Evolutionary conservation across 1,284 basidiomycete species (phyloP).

Genomic region (Microbotryum saponariae): DNA sequence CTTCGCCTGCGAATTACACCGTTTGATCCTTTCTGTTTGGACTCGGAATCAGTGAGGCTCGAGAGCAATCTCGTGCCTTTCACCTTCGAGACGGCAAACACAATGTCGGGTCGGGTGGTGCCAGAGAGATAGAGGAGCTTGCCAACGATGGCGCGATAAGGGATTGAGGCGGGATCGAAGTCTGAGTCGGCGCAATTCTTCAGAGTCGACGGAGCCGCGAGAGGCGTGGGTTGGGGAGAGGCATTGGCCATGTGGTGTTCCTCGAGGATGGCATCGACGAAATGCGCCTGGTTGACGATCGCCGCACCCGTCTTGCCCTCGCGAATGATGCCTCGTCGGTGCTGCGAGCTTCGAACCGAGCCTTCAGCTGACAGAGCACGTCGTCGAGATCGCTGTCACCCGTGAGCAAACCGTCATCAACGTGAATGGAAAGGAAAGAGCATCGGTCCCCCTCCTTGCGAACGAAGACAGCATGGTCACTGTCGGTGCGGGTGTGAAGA

Average conservation of each 20-base stretch:
- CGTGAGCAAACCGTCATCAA: background rate
- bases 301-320: conserved; percentile 9
- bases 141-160: conserved; percentile 42
- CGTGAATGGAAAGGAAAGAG: no score
- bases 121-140: conserved; percentile 45
- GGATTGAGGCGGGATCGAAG: background rate
- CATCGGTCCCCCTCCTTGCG: background rate
- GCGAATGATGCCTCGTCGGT: background rate
- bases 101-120: conserved; percentile 45
- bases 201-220: conserved; percentile 5
- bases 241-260: conserved; percentile 41
- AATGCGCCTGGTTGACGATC: conserved; percentile 39
- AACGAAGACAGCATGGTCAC: background rate
- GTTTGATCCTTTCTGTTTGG: no score
- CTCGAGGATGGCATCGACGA: conserved; percentile 41
- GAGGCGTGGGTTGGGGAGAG: conserved; percentile 8
- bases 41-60: no score
- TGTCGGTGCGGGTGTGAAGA: background rate
- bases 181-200: conserved; percentile 9
- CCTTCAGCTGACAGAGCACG: background rate
- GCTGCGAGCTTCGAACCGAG: background rate
- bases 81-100: conserved; percentile 42
- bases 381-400: background rate
- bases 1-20: no score
- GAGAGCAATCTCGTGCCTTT: no score